Evolutionary conservation across 2,329 filamentous ascomycete species (phyloP).

Genomic region (Trichoderma pleuroti): DNA sequence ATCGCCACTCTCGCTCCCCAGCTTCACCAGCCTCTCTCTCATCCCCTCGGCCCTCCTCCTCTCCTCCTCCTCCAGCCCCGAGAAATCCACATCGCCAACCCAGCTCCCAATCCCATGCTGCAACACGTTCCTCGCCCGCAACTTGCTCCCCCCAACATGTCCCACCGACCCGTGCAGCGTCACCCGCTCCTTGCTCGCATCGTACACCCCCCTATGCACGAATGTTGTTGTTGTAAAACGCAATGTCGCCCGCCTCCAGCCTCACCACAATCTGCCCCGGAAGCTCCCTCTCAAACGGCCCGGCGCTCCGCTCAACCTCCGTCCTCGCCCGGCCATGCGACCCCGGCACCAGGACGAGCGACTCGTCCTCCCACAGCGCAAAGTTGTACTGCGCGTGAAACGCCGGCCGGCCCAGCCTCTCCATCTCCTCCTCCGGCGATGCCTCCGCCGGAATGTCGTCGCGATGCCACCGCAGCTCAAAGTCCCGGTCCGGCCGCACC

Average conservation of each 20-base stretch:
- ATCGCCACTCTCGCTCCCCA: conserved; percentile 58
- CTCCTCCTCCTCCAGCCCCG: conserved; percentile 37
- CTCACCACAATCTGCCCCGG: conserved; percentile 63
- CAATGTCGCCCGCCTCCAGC: conserved; percentile 70
- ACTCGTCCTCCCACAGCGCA: conserved; percentile 70
- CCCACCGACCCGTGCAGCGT: conserved; percentile 73
- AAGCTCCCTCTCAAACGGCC: conserved; percentile 58
- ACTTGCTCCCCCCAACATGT: conserved; percentile 49
- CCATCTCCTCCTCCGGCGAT: conserved; percentile 62
- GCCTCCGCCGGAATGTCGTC: conserved; percentile 74
- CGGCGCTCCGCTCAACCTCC: conserved; percentile 62
- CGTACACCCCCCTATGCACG: conserved; percentile 68
- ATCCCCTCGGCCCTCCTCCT: conserved; percentile 57
- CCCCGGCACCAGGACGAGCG: conserved; percentile 72
- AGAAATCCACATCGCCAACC: conserved; percentile 59
- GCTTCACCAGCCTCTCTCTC: conserved; percentile 57
- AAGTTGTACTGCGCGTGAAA: conserved; percentile 87
- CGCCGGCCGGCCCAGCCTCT: conserved; percentile 56
- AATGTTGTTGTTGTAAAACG: conserved; percentile 95
- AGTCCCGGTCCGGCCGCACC: conserved; percentile 66
- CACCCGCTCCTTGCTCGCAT: conserved; percentile 56
- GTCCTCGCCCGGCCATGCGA: conserved; percentile 71
- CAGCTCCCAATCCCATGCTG: conserved; percentile 70
- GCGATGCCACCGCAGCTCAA: conserved; percentile 78
- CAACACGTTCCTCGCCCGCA: conserved; percentile 67